These are phyloP conservation scores for Ascochyta lentis DNA, from an alignment of 2,329 filamentous ascomycete genomes.

Conservation along the genomic window DNA sequence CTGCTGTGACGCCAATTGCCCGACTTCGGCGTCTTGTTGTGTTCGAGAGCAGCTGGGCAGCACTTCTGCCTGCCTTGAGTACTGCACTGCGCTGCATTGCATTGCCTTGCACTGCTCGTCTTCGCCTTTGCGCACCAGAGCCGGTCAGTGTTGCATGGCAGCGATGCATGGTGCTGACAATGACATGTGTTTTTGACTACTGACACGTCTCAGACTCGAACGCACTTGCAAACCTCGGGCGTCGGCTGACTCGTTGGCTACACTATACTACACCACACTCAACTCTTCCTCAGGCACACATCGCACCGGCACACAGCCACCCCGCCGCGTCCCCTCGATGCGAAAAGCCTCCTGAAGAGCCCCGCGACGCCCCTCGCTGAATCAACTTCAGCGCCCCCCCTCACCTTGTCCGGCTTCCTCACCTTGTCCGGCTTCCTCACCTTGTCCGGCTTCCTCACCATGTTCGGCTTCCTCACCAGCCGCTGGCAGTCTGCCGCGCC, in stretches of 20 bases:
- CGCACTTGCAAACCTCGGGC: not conserved
- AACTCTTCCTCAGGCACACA: not conserved
- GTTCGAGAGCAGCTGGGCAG: not conserved
- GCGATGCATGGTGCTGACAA: too few relatives aligned
- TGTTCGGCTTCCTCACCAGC: conserved; percentile 47
- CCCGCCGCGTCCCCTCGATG: conserved; percentile 34
- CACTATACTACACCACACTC: not conserved
- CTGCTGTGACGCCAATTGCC: conserved; percentile 24
- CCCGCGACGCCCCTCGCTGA: conserved; percentile 28
- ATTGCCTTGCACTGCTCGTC: not conserved
- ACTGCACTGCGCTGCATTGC: too few relatives aligned
- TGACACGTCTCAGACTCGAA: not conserved
- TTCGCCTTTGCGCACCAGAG: not conserved
- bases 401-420: too few relatives aligned
- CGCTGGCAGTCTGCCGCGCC: conserved; percentile 42
- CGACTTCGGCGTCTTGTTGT: conserved; percentile 7
- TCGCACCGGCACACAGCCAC: conserved; percentile 24
- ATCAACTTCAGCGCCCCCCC: conserved; percentile 33
- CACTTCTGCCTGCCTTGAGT: not conserved
- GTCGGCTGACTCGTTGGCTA: not conserved
- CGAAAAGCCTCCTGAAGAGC: conserved; percentile 24
- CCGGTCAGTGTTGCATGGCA: not conserved
- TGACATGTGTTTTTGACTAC: not conserved
- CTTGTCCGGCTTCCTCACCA: conserved; percentile 17
- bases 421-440: too few relatives aligned